These are phyloP conservation scores for Venturia asperata DNA, from an alignment of 2,329 filamentous ascomycete genomes.

Conservation along the genomic window DNA sequence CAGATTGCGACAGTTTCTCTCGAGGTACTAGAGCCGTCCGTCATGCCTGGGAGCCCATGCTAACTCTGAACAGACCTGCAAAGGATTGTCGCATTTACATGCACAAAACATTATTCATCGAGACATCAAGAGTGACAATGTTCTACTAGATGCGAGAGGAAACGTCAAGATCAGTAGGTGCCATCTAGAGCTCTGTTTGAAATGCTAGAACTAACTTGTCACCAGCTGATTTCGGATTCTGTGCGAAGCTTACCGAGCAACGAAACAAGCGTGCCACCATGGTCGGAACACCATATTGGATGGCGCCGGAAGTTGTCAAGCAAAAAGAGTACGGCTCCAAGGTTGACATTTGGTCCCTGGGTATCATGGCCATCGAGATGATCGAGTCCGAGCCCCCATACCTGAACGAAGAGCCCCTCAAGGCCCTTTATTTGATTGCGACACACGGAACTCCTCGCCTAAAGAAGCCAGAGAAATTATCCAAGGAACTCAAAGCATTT, in stretches of 20 bases:
- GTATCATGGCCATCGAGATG: constrained; percentile 99
- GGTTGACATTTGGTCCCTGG: constrained; percentile 97
- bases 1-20: constrained; percentile 96
- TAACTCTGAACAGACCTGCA: constrained; percentile 66
- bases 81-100: constrained; percentile 88
- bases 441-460: constrained; percentile 94
- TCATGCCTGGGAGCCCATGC: constrained; percentile 19
- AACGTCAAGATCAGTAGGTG: constrained; percentile 94
- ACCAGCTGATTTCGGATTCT: constrained; percentile 95
- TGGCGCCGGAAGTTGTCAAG: constrained; percentile 98
- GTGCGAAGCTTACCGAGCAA: constrained; percentile 92
- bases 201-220: constrained; percentile 31
- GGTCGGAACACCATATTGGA: constrained; percentile 99
- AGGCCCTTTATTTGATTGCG: constrained; percentile 93
- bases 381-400: constrained; percentile 98
- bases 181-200: not conserved
- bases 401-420: constrained; percentile 93
- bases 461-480: constrained; percentile 97
- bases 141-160: constrained; percentile 84
- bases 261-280: constrained; percentile 97
- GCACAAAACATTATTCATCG: constrained; percentile 95
- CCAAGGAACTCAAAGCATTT: constrained; percentile 97
- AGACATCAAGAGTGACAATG: constrained; percentile 99
- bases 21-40: constrained; percentile 57
- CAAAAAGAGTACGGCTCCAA: constrained; percentile 98